phyloP scores from a whole-genome alignment of 2,329 filamentous ascomycete species.

The Xylaria sp. region DNA sequence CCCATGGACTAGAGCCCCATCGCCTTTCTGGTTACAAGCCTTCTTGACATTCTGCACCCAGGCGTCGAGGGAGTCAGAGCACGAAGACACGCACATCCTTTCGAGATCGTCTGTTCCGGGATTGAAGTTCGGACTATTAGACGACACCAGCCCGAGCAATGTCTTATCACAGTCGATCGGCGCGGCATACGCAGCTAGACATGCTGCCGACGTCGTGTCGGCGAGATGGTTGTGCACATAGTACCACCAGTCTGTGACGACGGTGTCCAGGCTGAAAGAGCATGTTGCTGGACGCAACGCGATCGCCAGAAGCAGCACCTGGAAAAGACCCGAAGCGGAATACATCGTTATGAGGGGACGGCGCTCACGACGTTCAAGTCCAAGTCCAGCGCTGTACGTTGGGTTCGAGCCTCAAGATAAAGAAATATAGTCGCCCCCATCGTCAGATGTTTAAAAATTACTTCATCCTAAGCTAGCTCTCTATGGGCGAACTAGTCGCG shows the following conservation, averaged over 20 bases:
- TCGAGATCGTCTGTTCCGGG: constrained; percentile 42
- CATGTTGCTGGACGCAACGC: constrained; percentile 21
- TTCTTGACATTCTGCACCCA: constrained; percentile 44
- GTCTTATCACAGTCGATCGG: constrained; percentile 47
- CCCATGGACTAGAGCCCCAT: constrained; percentile 41
- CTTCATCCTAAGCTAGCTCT: not conserved
- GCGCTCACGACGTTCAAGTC: not conserved
- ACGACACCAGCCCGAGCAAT: constrained; percentile 47
- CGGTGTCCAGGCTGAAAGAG: constrained; percentile 50
- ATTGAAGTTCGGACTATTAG: constrained; percentile 45
- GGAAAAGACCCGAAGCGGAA: not conserved
- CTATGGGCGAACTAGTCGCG: not conserved
- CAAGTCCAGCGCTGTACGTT: not conserved
- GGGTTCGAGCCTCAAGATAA: not conserved
- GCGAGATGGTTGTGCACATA: constrained; percentile 48
- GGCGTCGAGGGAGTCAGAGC: constrained; percentile 42
- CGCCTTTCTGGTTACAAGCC: constrained; percentile 43
- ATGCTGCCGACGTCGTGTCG: constrained; percentile 46
- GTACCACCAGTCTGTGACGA: constrained; percentile 46
- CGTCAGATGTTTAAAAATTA: not conserved
- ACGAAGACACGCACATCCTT: constrained; percentile 44
- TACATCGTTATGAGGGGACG: not conserved
- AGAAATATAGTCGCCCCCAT: not conserved
- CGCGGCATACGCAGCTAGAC: constrained; percentile 47
- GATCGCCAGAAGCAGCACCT: constrained; percentile 2